Conservation (phyloP, 2,329 filamentous ascomycete genomes). For the Tolypocladium paradoxum region DNA sequence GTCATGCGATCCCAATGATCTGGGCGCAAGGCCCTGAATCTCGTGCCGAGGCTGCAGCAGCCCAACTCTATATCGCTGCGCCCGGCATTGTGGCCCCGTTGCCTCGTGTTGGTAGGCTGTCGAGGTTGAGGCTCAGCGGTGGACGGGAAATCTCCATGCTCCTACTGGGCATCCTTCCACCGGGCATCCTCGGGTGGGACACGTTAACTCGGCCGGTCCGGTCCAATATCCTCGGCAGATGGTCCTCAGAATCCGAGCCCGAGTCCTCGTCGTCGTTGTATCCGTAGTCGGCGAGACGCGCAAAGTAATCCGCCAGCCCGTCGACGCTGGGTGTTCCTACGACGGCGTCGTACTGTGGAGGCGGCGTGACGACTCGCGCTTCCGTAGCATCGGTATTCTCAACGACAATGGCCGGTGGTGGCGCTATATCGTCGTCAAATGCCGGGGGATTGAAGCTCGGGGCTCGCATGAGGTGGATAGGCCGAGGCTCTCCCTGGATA, state of each 20-base stretch:
- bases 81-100: not conserved
- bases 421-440: slow-evolving; percentile 60
- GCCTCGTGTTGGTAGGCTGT: not conserved
- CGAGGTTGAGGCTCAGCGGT: slow-evolving; percentile 4
- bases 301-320: slow-evolving; percentile 77
- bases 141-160: slow-evolving; percentile 44
- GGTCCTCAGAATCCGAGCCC: slow-evolving; percentile 31
- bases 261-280: slow-evolving; percentile 28
- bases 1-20: not conserved
- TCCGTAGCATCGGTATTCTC: slow-evolving; percentile 8
- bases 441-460: slow-evolving; percentile 84
- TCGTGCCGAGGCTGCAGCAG: not conserved
- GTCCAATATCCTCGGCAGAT: slow-evolving; percentile 34
- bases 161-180: slow-evolving; percentile 41
- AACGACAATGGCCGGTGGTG: slow-evolving; percentile 21
- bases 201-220: slow-evolving; percentile 47
- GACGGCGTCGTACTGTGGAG: slow-evolving; percentile 73
- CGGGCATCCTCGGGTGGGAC: slow-evolving; percentile 44
- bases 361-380: slow-evolving; percentile 55
- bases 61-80: not conserved
- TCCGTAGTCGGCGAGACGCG: slow-evolving; percentile 64
- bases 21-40: not conserved
- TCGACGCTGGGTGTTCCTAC: slow-evolving; percentile 59
- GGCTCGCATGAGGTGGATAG: slow-evolving; percentile 73
- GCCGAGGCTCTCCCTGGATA: slow-evolving; percentile 37